Evolutionary conservation across 257 asterid species (phyloP).

Genomic region (Solanum chiquidenum): DNA sequence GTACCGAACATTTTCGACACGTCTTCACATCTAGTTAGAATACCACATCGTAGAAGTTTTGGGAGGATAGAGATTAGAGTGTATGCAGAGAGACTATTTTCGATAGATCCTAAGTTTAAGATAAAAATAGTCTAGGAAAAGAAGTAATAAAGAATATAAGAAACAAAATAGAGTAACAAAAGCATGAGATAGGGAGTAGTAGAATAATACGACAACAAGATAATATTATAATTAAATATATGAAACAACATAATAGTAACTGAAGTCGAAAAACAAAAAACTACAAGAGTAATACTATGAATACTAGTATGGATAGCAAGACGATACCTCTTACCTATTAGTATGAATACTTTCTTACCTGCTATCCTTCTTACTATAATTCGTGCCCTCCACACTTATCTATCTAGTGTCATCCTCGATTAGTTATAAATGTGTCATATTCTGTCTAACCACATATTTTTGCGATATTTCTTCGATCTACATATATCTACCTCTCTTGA

Average conservation of each 20-base stretch:
- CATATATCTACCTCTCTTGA: neutral
- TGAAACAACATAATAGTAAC: neutral
- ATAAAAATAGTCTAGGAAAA: too few species aligned
- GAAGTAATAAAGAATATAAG: too few species aligned
- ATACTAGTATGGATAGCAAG: neutral
- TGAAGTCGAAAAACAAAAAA: neutral
- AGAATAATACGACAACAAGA: neutral
- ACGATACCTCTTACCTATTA: neutral
- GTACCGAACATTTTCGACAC: too few species aligned
- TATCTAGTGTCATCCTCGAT: neutral
- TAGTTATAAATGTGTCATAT: neutral
- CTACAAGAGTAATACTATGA: neutral
- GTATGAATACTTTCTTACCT: too few species aligned
- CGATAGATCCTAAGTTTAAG: neutral
- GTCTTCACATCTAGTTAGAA: neutral
- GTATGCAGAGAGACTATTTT: neutral
- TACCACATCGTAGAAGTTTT: neutral
- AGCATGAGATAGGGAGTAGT: neutral
- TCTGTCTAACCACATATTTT: neutral
- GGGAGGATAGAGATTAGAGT: neutral
- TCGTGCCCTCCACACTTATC: neutral
- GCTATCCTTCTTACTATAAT: too few species aligned
- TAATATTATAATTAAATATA: neutral
- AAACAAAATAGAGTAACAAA: neutral
- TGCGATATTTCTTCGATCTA: neutral